Base-by-base conservation (phyloP, 768 basidiomycete species). In the Hirschioporus abietinus region DNA sequence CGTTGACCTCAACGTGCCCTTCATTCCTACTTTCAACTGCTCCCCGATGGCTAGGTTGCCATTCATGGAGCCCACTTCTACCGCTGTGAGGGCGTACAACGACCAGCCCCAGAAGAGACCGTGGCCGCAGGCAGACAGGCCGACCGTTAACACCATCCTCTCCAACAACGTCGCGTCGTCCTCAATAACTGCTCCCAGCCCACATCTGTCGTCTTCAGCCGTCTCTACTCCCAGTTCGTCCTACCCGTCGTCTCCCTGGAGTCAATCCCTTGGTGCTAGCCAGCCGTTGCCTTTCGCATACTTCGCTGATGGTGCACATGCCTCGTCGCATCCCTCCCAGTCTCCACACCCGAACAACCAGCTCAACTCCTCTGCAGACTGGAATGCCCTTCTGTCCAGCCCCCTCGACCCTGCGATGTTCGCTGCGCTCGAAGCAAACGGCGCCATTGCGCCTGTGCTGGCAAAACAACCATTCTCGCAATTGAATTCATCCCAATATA, bases 361-460 rank as follows among this genome's bases (percentile, higher is more conserved):
- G 0, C 12, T 75, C 9, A 25, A 74, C 63, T 61, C 71, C 7
- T 70, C 66, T 65, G 73, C 74, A n/a, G 81, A 82, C 35, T 91
- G 90, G 90, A 77, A 75, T 26, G 77, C 80, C 69, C 64, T 89
- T 23, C 89, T 89, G 74, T 79, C 88, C n/a, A 74, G 83, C 3
- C 86, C 90, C 1, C 78, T 90, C 63, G 82, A 88, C 67, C 86
- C 88, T 7, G 73, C 82, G 59, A 77, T 86, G 35, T 90, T 89
- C 71, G 83, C 86, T 57, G 82, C 84, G 36, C 82, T 91, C 58
- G 82, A 85, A 15, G 83, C 88, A 2, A 86, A 85, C 71, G 86
- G 85, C 70, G 79, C 86, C 60, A 76, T 91, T 57, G 80, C 77
- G 63, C 80, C 79, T 64, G 69, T 66, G 74, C 74, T 59, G 76